phyloP scores from a whole-genome alignment of 139 green algal species.

The Ostreobium quekettii region DNA sequence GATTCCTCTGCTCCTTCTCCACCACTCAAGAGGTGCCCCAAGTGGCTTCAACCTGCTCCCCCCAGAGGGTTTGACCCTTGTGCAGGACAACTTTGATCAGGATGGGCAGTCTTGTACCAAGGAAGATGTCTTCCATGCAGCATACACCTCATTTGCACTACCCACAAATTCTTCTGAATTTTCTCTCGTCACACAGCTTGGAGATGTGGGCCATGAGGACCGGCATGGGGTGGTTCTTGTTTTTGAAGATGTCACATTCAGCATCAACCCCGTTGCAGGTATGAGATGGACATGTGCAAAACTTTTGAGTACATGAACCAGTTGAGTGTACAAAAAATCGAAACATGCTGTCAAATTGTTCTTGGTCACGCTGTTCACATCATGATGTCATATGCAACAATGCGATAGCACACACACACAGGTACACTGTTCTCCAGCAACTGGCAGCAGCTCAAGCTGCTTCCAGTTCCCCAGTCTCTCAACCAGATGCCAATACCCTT shows the following conservation, averaged over 20 bases:
- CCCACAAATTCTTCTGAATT: neutral
- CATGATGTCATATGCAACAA: no score
- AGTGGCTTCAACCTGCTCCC: constrained; percentile 1
- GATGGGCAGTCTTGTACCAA: neutral
- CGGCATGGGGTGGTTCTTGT: neutral
- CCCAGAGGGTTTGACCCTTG: neutral
- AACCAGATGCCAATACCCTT: no score
- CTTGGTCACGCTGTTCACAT: no score
- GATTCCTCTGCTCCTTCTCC: no score
- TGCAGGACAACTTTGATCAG: neutral
- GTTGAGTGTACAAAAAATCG: neutral
- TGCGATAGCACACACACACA: no score
- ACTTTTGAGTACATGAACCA: neutral
- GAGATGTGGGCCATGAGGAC: neutral
- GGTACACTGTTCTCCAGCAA: no score
- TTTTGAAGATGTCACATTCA: neutral
- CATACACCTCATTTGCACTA: neutral
- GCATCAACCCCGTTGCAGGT: neutral
- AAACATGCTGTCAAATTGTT: neutral
- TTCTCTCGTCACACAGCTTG: neutral
- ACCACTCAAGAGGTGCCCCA: no score
- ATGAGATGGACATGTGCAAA: neutral
- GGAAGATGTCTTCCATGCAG: neutral
- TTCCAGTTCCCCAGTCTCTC: no score
- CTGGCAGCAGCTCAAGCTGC: no score